Base-by-base conservation (phyloP, 176 grass and related monocot genomes). In the Cymbopogon citratus region DNA sequence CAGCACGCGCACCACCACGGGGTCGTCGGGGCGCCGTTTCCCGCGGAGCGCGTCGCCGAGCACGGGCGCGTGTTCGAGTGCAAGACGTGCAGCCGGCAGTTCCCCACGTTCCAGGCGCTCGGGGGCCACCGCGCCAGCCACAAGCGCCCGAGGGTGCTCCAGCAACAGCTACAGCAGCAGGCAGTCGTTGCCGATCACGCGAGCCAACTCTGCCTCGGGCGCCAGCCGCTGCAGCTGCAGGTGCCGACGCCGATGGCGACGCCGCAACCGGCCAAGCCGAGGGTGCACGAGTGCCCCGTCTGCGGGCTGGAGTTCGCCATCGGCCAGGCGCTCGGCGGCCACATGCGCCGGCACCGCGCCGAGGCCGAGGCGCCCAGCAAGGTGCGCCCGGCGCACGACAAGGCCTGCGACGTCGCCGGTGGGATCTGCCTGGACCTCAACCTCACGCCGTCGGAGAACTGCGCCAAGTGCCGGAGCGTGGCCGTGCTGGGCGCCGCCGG, bases 71-170 rank as follows among this genome's bases (percentile, higher is more conserved):
- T 88, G 40, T 98, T 95, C 79, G 88, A 95, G 92, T 98, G 95
- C 92, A 98, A 95, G 84, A 98, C 95, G 12, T 95, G 95, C 80
- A 89, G 45, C 81, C 88, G 92, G 2, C 79, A 82, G 84, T 97
- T 94, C 85, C 76, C 82, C 46, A 85, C 90, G 63, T 97, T 97
- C 88, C 94, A 97, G 25, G 95, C 95, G 5, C 95, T 94, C 64
- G 95, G 95, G 35, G 95, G 95, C 26, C 95, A 98, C 81, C 92
- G 90, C 18, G 89, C 96, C 26, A 98, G 92, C 88, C 96, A 98
- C 86, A 98, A 95, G 76, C 87, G 84, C 11, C 71, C 89, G 0
- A 84, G 74, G 64, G 72, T 75, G 21, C 76, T 36, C 0, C 86
- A 66, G 51, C 73, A 70, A 11, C 60, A 33, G 27, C n/a, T n/a